Base-by-base conservation (phyloP, 345 rosid genomes). In the Hevea brasiliensis region DNA sequence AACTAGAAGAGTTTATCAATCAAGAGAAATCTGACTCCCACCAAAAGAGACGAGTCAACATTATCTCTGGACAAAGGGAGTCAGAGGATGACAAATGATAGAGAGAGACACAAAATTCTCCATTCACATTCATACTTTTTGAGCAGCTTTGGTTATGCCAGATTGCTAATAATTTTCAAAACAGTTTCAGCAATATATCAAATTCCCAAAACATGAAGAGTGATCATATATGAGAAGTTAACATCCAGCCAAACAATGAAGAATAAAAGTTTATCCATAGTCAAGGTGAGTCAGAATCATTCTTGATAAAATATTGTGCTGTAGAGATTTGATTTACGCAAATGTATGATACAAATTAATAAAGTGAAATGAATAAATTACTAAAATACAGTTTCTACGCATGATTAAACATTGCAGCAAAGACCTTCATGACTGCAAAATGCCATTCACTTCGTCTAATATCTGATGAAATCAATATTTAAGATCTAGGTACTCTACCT, bases 401-500 rank as follows among this genome's bases (percentile, higher is more conserved):
- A 64, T 32, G 51, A 64, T 64, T 32, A 65, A 40, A 5, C 53
- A 41, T 65, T 65, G 68, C 29, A 61, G 50, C 27, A 59, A 8
- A 37, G 32, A 64, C 51, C 17, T 57, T 53, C 55, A 29, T 42
- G 18, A 68, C 68, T 32, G 63, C 20, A 29, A 56, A 64, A 65
- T 2, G 20, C 72, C 32, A 17, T 69, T 68, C 29, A 68, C 44
- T 18, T 27, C 67, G 42, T 58, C 29, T 45, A 61, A 27, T 41
- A 59, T 37, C 51, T 14, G 13, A 41, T 41, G 20, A 63, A 48
- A 35, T 4, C 29, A 32, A 32, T 68, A 53, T 23, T 67, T 20
- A 59, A 26, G 47, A 26, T 56, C 40, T 15, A 75, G 48, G 77
- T 50, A 53, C n/a, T 40, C 23, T 83, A 95, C 99, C 97, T 94